These are phyloP conservation scores for Kodamaea kakaduensis DNA, from an alignment of 805 yeast genomes.

Conservation along the genomic window DNA sequence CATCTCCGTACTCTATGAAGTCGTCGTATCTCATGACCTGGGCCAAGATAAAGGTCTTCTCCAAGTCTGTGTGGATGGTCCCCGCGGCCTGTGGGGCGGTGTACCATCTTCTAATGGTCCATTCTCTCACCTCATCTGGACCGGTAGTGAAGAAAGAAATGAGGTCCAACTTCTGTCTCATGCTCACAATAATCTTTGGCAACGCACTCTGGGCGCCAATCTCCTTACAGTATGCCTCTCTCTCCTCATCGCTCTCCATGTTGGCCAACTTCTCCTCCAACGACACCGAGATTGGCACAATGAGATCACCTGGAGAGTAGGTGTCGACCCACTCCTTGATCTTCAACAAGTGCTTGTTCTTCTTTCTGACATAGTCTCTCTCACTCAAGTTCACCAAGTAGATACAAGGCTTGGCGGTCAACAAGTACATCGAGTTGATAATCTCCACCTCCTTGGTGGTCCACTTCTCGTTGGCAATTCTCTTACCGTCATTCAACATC, in stretches of 20 bases:
- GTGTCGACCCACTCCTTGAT: constrained; percentile 90
- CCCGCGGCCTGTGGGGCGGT: constrained; percentile 99
- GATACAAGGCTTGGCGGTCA: constrained; percentile 94
- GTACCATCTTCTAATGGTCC: constrained; percentile 92
- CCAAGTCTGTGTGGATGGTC: constrained; percentile 92
- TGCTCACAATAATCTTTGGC: constrained; percentile 78
- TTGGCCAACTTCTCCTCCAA: constrained; percentile 88
- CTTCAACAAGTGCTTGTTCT: constrained; percentile 77
- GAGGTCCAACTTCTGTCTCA: constrained; percentile 83
- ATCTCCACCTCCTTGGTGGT: constrained; percentile 84
- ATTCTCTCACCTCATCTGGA: constrained; percentile 93
- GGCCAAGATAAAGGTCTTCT: constrained; percentile 92
- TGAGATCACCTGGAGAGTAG: constrained; percentile 77
- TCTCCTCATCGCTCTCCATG: constrained; percentile 81
- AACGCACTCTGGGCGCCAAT: constrained; percentile 75
- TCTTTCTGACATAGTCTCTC: constrained; percentile 80
- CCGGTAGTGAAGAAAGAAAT: constrained; percentile 96
- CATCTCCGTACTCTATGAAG: constrained; percentile 69
- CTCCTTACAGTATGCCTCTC: constrained; percentile 68
- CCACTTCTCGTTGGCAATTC: constrained; percentile 88
- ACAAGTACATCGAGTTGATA: constrained; percentile 78
- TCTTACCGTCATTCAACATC: constrained; percentile 76
- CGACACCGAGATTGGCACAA: constrained; percentile 90
- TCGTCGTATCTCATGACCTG: constrained; percentile 86
- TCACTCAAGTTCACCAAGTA: constrained; percentile 88